A percentile compares a stretch with the other conserved stretches of the same genome.
Evolutionary conservation across 2,329 filamentous ascomycete genomes (phyloP).

Genomic region (Ceratocystiopsis brevicomis): DNA sequence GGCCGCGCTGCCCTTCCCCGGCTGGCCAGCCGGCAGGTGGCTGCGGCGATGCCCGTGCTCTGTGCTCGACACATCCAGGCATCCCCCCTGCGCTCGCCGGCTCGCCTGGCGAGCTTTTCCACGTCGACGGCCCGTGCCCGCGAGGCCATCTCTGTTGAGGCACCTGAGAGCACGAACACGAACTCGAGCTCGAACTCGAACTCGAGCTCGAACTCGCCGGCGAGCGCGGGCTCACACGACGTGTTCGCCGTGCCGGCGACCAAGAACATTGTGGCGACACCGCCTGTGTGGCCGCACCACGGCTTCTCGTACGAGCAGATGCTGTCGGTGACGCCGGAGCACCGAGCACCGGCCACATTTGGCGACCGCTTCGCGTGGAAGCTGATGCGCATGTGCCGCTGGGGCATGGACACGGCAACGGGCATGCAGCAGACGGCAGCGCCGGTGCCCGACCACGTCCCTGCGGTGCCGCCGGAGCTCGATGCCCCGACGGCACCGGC

Average conservation of each 20-base stretch:
- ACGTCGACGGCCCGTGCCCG: too few relatives aligned
- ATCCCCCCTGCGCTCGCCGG: too few relatives aligned
- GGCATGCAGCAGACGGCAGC: slow-evolving; percentile 53
- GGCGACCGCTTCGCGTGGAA: slow-evolving; percentile 66
- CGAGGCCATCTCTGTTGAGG: too few relatives aligned
- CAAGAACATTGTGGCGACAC: slow-evolving; percentile 40
- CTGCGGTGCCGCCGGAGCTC: too few relatives aligned
- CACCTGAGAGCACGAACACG: too few relatives aligned
- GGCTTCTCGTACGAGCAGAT: slow-evolving; percentile 67
- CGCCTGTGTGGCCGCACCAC: slow-evolving; percentile 50
- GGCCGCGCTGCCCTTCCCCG: too few relatives aligned
- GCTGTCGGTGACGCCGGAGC: slow-evolving; percentile 51
- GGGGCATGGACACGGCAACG: slow-evolving; percentile 64
- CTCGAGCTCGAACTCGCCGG: too few relatives aligned
- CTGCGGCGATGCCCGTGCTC: too few relatives aligned
- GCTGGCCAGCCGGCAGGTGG: neutral
- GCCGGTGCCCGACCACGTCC: slow-evolving; percentile 9
- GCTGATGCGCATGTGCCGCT: slow-evolving; percentile 57
- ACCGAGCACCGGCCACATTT: slow-evolving; percentile 51
- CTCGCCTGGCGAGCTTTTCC: too few relatives aligned
- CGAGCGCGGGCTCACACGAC: slow-evolving; percentile 17
- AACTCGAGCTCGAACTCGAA: too few relatives aligned
- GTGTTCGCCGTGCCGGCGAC: slow-evolving; percentile 46
- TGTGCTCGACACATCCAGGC: too few relatives aligned
- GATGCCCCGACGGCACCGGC: slow-evolving; percentile 21